Percentiles rank a stretch among this genome's conserved stretches.
Evolutionary conservation across 495 filamentous ascomycete species (phyloP).

Genomic region (Xylaria longipes): DNA sequence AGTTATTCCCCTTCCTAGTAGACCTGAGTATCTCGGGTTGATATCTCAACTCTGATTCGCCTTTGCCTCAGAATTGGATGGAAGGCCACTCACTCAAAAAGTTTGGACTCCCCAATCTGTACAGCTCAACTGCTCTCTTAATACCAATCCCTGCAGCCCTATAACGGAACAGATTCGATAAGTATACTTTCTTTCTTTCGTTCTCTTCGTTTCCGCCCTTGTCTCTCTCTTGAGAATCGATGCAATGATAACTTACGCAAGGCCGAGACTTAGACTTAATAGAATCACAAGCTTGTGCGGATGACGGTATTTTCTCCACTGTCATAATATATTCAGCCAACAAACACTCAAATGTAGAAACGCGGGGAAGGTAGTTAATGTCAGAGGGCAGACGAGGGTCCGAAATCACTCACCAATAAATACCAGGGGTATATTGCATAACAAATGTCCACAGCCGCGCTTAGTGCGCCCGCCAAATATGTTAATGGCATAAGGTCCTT

Average conservation of each 20-base stretch:
- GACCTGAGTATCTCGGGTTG: not conserved
- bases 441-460: conserved; percentile 1
- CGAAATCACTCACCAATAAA: conserved; percentile 3
- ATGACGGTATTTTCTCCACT: not conserved
- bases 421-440: conserved; percentile 15
- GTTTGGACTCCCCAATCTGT: not conserved
- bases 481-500: not conserved
- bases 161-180: not conserved
- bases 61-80: not conserved
- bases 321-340: not conserved
- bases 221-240: not conserved
- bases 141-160: conserved; percentile 3
- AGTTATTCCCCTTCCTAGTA: not conserved
- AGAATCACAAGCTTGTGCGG: not conserved
- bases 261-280: conserved; percentile 7
- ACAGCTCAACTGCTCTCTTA: conserved; percentile 5
- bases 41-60: not conserved
- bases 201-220: not conserved
- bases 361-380: not conserved
- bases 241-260: conserved; percentile 6
- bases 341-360: not conserved
- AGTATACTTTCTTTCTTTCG: not conserved
- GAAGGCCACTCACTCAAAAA: conserved; percentile 6
- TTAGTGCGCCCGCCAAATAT: not conserved
- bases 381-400: not conserved